Evolutionary conservation across 192 early-diverging fungal genomes (phyloP), one percentile per base, ranked within the genome.

Genomic region (Coemansia sp.): DNA sequence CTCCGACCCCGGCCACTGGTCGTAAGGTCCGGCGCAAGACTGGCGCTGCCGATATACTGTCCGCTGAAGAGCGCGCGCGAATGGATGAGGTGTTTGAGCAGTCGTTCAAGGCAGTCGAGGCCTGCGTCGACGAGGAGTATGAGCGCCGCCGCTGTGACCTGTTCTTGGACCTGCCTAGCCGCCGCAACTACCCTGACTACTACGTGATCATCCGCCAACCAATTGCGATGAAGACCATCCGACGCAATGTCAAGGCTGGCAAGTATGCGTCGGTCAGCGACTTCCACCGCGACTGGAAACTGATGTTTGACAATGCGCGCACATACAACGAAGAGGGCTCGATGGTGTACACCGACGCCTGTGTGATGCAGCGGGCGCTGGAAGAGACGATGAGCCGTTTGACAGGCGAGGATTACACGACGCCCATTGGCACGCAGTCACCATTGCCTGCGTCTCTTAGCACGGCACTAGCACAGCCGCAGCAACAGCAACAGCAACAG

Each of bases 281-380:
- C 69, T 97, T 96, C 78, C 81, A 86, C 58, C 84, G 88, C 20
- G 97, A 99, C 78, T 93, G 94, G 70, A 74, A 88, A 65, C 83
- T 92, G 24, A 95, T 99, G 92, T 95, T 94, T 66, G 70, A 92
- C 76, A 99, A 99, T 68, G 97, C 97, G 8, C 89, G 89, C 75
- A 92, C 86, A 5, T 99, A 94, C 80, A 99, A 99, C 74, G 85
- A 92, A 77, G 92, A 95, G 66, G 94, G 91, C 12, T 95, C 94
- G n/a, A 84, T 88, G 62, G 92, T 99, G 0, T 97, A 92, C 80
- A 84, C 90, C n/a, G 96, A 99, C 76, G 95, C 97, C 12, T 81
- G 89, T 40, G 75, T 74, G 62, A 74, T 93, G 79, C 79, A 88
- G 67, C 34, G 70, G 27, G 52, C 65, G 20, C 73, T 90, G 22